Percentiles rank a stretch among this genome's conserved stretches.
These are phyloP conservation scores for Platanthera guangdongensis DNA, from an alignment of 106 monocot genomes.

Conservation along the genomic window DNA sequence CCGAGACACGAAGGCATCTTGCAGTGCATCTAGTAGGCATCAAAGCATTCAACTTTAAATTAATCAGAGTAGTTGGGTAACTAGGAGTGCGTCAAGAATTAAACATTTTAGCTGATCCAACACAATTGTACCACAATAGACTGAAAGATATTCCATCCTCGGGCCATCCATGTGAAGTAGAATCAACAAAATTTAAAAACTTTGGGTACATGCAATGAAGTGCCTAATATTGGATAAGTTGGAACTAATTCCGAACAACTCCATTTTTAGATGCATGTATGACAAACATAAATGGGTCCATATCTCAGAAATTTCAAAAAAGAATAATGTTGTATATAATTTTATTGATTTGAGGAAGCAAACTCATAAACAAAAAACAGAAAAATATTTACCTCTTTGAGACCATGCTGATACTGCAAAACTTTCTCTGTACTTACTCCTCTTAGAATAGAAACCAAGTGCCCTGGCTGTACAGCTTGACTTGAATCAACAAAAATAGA, in stretches of 20 bases:
- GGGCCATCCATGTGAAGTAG: not conserved
- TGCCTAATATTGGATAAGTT: not conserved
- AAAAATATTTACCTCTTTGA: slow-evolving; percentile 37
- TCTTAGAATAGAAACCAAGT: slow-evolving; percentile 37
- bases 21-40: too few relatives aligned
- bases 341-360: not conserved
- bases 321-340: not conserved
- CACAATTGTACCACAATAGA: not conserved
- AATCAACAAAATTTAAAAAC: not conserved
- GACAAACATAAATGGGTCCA: not conserved
- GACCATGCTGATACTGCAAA: slow-evolving; percentile 57
- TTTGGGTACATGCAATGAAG: not conserved
- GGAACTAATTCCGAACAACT: not conserved
- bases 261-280: not conserved
- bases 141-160: not conserved
- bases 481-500: slow-evolving; percentile 63
- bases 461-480: slow-evolving; percentile 48
- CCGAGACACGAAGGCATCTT: too few relatives aligned
- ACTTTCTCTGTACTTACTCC: slow-evolving; percentile 35
- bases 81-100: too few relatives aligned
- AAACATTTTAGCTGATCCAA: not conserved
- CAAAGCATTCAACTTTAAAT: too few relatives aligned
- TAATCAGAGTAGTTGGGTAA: too few relatives aligned
- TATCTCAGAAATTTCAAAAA: not conserved
- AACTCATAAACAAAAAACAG: not conserved